Evolutionary conservation across 805 yeast species (phyloP), one percentile per base, ranked within the genome.

Genomic region (Starmerella scarabaei): DNA sequence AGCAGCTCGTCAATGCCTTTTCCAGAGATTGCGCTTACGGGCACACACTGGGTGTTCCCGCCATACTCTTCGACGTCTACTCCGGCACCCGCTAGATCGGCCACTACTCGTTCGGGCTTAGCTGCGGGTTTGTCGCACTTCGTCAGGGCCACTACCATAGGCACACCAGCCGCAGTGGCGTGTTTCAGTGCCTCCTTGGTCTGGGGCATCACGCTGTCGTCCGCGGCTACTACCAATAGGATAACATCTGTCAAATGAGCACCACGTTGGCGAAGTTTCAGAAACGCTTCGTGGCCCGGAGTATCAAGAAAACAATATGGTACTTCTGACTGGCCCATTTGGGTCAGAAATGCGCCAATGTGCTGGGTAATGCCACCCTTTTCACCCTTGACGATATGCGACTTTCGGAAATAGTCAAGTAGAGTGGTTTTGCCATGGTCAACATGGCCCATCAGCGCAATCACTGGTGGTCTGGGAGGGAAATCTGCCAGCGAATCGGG

Each of bases 381-480:
- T 57, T 91, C 98, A 31, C 76, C 71, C 23, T 74, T 73, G 0
- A 79, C 97, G 6, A 91, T 74, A 0, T 86, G 73, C 0, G 94
- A 80, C 49, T 82, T 84, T 33, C 97, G 68, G 52, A 91, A 64
- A 53, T 75, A 73, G 58, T 91, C 98, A 40, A 91, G 68, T 44
- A 91, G 77, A 0, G 98, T 88, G 2, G 98, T 91, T 58, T 91
- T 91, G 2, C 98, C 98, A 56, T 91, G 98, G 60, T 91, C 98
- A 23, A 91, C 98, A 59, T 91, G 98, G 2, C 98, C 98, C 97
- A 91, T 91, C 38, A 91, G 82, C 0, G 98, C 86, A 4, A 91
- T 96, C 19, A 91, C 79, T 0, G 98, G 98, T 0, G 98, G 85
- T 48, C 97, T 66, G 5, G 76, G 67, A 33, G 72, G 73, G 47